Evolutionary conservation across 176 grass and related monocot species (phyloP).

Genomic region (Thinopyrum elongatum): DNA sequence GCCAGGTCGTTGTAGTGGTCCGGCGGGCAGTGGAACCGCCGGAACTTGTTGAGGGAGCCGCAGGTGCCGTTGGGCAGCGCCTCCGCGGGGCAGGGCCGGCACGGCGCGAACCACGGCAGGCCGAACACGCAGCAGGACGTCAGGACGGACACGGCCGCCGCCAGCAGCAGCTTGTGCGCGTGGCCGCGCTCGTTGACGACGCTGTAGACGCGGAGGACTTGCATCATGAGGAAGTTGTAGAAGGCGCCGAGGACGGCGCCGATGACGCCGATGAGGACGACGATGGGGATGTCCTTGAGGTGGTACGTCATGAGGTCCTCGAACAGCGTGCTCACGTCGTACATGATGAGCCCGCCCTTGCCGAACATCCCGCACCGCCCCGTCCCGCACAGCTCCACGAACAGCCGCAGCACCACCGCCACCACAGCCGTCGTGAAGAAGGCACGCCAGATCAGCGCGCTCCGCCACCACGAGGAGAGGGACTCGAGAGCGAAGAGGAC

Average conservation of each 20-base stretch:
- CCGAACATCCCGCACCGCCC: constrained; percentile 83
- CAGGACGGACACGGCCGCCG: constrained; percentile 58
- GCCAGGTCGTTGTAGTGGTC: constrained; percentile 92
- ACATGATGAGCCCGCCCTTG: constrained; percentile 88
- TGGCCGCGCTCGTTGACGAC: constrained; percentile 76
- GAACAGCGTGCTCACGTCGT: constrained; percentile 61
- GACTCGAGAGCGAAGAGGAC: constrained; percentile 88
- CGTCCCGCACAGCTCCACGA: constrained; percentile 62
- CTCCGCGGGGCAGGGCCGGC: constrained; percentile 59
- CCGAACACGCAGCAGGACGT: constrained; percentile 64
- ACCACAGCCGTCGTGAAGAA: constrained; percentile 96
- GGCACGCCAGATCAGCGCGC: constrained; percentile 85
- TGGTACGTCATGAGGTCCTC: constrained; percentile 78
- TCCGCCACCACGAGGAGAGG: constrained; percentile 90
- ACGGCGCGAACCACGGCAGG: constrained; percentile 77
- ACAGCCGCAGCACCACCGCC: constrained; percentile 73
- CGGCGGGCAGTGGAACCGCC: constrained; percentile 65
- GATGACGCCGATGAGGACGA: constrained; percentile 82
- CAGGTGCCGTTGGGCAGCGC: constrained; percentile 31
- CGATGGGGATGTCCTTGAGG: constrained; percentile 71
- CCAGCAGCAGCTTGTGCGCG: constrained; percentile 60
- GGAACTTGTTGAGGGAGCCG: constrained; percentile 57
- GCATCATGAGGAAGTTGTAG: constrained; percentile 93
- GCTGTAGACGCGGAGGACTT: constrained; percentile 55
- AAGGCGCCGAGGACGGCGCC: constrained; percentile 69